Evolutionary conservation across 805 yeast species (phyloP).

Genomic region (Phaffomyces antillensis): DNA sequence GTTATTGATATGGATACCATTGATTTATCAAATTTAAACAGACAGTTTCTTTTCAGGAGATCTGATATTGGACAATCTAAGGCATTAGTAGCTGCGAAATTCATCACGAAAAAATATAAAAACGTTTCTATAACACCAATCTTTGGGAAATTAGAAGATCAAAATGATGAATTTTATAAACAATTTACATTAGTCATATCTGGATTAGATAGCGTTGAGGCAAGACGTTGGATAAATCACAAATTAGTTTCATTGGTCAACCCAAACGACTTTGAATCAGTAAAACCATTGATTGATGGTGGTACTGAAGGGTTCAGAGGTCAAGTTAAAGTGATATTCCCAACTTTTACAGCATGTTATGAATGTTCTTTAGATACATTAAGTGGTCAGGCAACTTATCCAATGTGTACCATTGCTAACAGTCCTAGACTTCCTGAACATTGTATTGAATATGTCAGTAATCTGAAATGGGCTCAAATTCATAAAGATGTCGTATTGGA

Average conservation of each 20-base stretch:
- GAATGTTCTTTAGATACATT: slow-evolving; percentile 83
- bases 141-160: slow-evolving; percentile 59
- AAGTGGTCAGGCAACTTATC: slow-evolving; percentile 56
- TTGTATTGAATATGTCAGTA: slow-evolving; percentile 86
- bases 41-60: slow-evolving; percentile 81
- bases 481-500: slow-evolving; percentile 48
- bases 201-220: slow-evolving; percentile 85
- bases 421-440: slow-evolving; percentile 94
- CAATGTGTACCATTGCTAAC: slow-evolving; percentile 90
- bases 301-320: slow-evolving; percentile 96
- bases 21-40: slow-evolving; percentile 81
- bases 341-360: slow-evolving; percentile 82
- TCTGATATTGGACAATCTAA: slow-evolving; percentile 82
- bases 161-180: slow-evolving; percentile 52
- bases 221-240: slow-evolving; percentile 83
- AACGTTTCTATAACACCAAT: slow-evolving; percentile 48
- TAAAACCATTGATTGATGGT: slow-evolving; percentile 79
- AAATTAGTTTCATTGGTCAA: slow-evolving; percentile 59
- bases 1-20: slow-evolving; percentile 90
- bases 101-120: slow-evolving; percentile 40
- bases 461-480: slow-evolving; percentile 60
- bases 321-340: slow-evolving; percentile 80
- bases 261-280: slow-evolving; percentile 36
- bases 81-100: slow-evolving; percentile 67
- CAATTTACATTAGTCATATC: slow-evolving; percentile 71